Conservation (phyloP, 2,329 filamentous ascomycete genomes). For the Knufia petricola region DNA sequence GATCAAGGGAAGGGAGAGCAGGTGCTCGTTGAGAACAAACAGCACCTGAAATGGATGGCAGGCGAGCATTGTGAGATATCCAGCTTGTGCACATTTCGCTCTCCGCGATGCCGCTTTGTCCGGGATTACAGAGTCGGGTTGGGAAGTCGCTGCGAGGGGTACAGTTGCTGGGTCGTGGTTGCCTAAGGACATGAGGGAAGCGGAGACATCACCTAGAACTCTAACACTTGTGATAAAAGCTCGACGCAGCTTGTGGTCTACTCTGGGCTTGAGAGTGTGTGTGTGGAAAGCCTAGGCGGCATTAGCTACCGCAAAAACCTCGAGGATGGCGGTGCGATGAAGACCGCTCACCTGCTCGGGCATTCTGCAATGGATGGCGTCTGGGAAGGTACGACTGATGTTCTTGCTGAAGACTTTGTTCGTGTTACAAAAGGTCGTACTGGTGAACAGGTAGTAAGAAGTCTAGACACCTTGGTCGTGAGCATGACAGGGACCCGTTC, state of each 20-base stretch:
- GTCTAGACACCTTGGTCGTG: conserved; percentile 5
- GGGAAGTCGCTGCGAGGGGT: conserved; percentile 24
- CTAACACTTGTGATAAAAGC: conserved; percentile 27
- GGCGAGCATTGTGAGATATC: conserved; percentile 22
- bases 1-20: conserved; percentile 28
- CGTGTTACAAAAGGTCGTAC: conserved; percentile 23
- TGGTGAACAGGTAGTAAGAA: not conserved
- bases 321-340: conserved; percentile 48
- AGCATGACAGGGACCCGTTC: conserved; percentile 22
- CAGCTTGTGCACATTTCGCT: conserved; percentile 21
- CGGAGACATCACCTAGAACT: conserved; percentile 12
- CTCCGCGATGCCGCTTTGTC: conserved; percentile 23
- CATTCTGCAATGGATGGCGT: conserved; percentile 46
- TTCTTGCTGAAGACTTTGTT: conserved; percentile 47
- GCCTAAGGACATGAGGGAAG: conserved; percentile 10
- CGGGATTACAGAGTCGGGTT: conserved; percentile 20
- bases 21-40: conserved; percentile 26
- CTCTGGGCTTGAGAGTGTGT: conserved; percentile 29
- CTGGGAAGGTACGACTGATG: conserved; percentile 65
- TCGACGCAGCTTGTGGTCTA: conserved; percentile 28
- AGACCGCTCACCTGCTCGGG: conserved; percentile 56
- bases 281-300: conserved; percentile 31
- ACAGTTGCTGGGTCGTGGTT: conserved; percentile 11
- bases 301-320: conserved; percentile 33
- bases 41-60: conserved; percentile 22